phyloP scores from a whole-genome alignment of 2,329 filamentous ascomycete genomes.

The Talaromyces sp. region DNA sequence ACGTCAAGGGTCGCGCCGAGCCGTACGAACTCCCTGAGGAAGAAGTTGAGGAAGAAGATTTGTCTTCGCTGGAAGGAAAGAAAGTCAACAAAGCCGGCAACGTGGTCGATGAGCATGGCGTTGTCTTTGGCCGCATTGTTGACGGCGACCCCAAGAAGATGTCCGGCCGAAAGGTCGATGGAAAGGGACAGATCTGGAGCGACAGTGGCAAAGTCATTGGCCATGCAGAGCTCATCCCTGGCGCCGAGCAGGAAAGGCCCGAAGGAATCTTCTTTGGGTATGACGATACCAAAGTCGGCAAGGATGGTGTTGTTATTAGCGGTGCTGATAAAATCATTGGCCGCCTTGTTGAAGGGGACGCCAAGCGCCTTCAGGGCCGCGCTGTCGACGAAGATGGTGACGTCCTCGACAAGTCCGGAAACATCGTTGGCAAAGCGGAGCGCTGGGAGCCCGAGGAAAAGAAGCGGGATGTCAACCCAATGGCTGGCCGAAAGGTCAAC shows the following conservation, averaged over 20 bases:
- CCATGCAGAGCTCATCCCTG: constrained; percentile 52
- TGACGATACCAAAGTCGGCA: constrained; percentile 50
- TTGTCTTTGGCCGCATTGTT: constrained; percentile 52
- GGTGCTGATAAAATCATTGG: constrained; percentile 53
- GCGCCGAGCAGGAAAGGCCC: constrained; percentile 41
- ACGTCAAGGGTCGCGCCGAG: constrained; percentile 55
- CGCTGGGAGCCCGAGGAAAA: constrained; percentile 60
- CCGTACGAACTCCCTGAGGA: constrained; percentile 48
- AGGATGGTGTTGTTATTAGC: constrained; percentile 52
- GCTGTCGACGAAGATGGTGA: constrained; percentile 65
- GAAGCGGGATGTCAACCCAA: constrained; percentile 53
- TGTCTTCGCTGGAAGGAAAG: constrained; percentile 57
- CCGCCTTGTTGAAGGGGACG: constrained; percentile 58
- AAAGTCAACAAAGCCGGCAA: constrained; percentile 61
- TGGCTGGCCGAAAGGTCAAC: constrained; percentile 51
- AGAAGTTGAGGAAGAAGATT: constrained; percentile 43
- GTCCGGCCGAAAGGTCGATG: constrained; percentile 58
- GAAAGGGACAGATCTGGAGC: constrained; percentile 59
- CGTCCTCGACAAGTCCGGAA: constrained; percentile 62
- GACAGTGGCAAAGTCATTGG: constrained; percentile 58
- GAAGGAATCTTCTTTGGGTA: constrained; percentile 59
- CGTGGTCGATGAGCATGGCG: constrained; percentile 55
- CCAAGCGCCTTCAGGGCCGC: constrained; percentile 59
- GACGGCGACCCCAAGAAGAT: constrained; percentile 54
- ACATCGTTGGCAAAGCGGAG: constrained; percentile 62